Evolutionary conservation across 2,329 filamentous ascomycete genomes (phyloP).

Genomic region (Diplodia sapinea): DNA sequence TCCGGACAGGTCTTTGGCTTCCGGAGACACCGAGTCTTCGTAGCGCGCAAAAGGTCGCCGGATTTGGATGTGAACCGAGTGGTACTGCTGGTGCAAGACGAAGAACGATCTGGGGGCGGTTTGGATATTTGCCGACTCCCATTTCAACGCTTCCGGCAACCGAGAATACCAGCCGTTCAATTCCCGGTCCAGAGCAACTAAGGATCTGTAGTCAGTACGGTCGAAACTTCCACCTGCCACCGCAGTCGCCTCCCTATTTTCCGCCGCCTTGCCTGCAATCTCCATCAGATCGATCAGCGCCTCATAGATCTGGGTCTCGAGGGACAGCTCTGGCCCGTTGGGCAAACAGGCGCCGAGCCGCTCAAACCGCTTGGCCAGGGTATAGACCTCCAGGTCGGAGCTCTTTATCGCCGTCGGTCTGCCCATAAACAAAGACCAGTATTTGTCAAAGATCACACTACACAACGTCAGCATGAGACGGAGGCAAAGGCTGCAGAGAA

Average conservation of each 20-base stretch:
- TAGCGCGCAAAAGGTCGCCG: slow-evolving; percentile 62
- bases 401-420: slow-evolving; percentile 61
- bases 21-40: slow-evolving; percentile 48
- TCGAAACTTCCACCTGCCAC: slow-evolving; percentile 45
- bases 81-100: slow-evolving; percentile 62
- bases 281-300: slow-evolving; percentile 63
- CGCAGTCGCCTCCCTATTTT: slow-evolving; percentile 46
- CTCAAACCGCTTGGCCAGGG: slow-evolving; percentile 55
- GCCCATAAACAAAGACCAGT: slow-evolving; percentile 63
- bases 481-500: not conserved
- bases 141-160: slow-evolving; percentile 54
- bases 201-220: slow-evolving; percentile 57
- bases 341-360: slow-evolving; percentile 49
- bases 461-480: not conserved
- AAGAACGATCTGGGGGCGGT: slow-evolving; percentile 54
- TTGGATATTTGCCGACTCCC: slow-evolving; percentile 46
- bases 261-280: slow-evolving; percentile 52
- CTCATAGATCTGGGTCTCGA: slow-evolving; percentile 55
- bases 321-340: slow-evolving; percentile 43
- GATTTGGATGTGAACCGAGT: slow-evolving; percentile 59
- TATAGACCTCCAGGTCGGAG: slow-evolving; percentile 57
- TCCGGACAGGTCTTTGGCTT: slow-evolving; percentile 45
- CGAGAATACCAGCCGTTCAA: slow-evolving; percentile 62
- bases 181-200: slow-evolving; percentile 59
- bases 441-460: slow-evolving; percentile 36